Conservation (phyloP, 2,329 filamentous ascomycete genomes). For the Phaeomoniella chlamydospora region DNA sequence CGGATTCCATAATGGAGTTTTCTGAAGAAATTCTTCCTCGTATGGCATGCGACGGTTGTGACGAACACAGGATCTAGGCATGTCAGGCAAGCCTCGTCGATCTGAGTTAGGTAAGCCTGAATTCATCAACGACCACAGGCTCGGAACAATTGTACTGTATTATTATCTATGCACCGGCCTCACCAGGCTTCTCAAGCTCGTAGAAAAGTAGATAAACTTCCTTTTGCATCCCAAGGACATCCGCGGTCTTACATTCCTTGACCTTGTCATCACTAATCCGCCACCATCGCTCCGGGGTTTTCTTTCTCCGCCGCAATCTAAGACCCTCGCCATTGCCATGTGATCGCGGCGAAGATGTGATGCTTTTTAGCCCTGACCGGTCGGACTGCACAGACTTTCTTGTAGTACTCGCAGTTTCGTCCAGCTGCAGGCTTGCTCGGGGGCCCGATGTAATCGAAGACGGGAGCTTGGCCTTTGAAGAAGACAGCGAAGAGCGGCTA, state of each 20-base stretch:
- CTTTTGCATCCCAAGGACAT: constrained; percentile 84
- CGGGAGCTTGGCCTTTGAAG: not conserved
- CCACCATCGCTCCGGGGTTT: constrained; percentile 74
- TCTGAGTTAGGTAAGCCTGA: too few relatives aligned
- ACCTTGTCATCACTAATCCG: constrained; percentile 95
- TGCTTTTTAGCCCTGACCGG: not conserved
- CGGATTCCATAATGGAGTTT: too few relatives aligned
- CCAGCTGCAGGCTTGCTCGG: not conserved
- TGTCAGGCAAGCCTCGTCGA: too few relatives aligned
- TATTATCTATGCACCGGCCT: not conserved
- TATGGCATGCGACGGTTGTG: too few relatives aligned
- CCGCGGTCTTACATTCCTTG: constrained; percentile 81
- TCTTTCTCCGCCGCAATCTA: constrained; percentile 43
- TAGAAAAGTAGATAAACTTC: constrained; percentile 97
- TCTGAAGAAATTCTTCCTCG: too few relatives aligned
- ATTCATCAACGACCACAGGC: too few relatives aligned
- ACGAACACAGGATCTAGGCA: too few relatives aligned
- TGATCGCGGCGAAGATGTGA: not conserved
- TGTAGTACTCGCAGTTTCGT: not conserved
- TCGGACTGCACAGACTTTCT: constrained; percentile 1
- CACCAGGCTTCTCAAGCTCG: constrained; percentile 53
- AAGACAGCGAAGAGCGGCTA: not conserved
- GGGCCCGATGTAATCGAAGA: not conserved
- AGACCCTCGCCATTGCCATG: constrained; percentile 8
- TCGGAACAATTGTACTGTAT: too few relatives aligned